Evolutionary conservation across 1,139 yeast species (phyloP), one percentile per base, ranked within the genome.

Genomic region (Suhomyces terraborum): DNA sequence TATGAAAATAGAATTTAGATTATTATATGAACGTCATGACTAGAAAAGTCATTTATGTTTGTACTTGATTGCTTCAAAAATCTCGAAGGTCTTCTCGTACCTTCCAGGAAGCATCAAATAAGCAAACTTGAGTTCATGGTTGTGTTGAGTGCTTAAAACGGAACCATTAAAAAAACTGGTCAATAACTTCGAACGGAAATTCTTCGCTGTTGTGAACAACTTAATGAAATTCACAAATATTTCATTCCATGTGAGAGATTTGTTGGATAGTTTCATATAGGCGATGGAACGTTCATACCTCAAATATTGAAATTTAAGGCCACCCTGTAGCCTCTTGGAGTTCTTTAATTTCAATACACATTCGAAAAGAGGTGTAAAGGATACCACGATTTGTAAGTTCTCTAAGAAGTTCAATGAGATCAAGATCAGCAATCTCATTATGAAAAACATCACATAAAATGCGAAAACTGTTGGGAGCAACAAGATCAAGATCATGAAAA

Each of bases 271-370:
- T 33, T 49, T 52, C 22, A 70, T 39, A 46, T 67, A 66, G 36
- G 58, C 62, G 4, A 61, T 54, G 1, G 35, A 17, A 9, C 45
- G 46, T 6, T 48, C 45, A 30, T 41, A 53, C 32, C 52, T 48
- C 21, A 61, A 24, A 35, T 61, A 55, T 13, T 63, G 64, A 44
- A 87, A 68, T 6, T 62, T 65, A 6, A 93, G 70, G 0, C 98
- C 97, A 1, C 96, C 96, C n/a, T 97, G 98, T 14, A 94, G 67
- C 48, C 99, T 70, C 43, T 77, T 80, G 8, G 89, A 82, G 56
- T 91, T 94, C 59, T 93, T 94, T 37, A 88, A 43, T 52, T 94
- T 80, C 33, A 93, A 65, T 40, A 94, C 65, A 2, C 91, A 60
- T 1, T 89, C 91, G 64, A 93, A 93, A 16, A 91, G 59, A 0